Evolutionary conservation across 495 filamentous ascomycete genomes (phyloP).

Genomic region (Bathelium albidoporum): DNA sequence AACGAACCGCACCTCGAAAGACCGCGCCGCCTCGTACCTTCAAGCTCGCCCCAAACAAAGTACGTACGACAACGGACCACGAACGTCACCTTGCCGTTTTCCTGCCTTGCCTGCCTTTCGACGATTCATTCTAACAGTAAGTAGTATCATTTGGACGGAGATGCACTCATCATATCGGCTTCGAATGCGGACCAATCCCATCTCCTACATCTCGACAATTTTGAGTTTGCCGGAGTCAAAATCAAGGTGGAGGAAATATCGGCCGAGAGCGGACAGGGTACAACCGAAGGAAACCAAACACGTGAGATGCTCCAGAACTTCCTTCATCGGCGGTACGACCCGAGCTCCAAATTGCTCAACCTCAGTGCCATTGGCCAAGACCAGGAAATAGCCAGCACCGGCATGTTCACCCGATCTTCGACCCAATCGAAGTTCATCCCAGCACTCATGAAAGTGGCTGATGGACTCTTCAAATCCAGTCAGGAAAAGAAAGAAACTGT

Average conservation of each 20-base stretch:
- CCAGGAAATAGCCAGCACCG: conserved; percentile 52
- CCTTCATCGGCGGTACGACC: conserved; percentile 62
- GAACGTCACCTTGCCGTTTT: conserved; percentile 26
- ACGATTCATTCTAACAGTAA: conserved; percentile 43
- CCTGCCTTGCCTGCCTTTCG: conserved; percentile 5
- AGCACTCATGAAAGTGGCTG: conserved; percentile 73
- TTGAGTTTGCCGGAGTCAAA: conserved; percentile 14
- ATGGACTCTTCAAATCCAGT: conserved; percentile 53
- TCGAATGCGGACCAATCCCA: conserved; percentile 9
- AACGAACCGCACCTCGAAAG: conserved; percentile 2
- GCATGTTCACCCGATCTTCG: conserved; percentile 59
- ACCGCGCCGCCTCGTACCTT: conserved; percentile 2
- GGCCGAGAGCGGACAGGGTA: not conserved
- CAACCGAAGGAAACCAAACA: conserved; percentile 24
- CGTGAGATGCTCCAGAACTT: conserved; percentile 53
- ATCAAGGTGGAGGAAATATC: conserved; percentile 48
- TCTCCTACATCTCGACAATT: conserved; percentile 16
- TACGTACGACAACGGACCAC: conserved; percentile 61
- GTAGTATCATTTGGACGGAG: conserved; percentile 48
- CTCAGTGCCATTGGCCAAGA: conserved; percentile 66
- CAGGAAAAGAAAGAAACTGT: conserved; percentile 62
- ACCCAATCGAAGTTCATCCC: conserved; percentile 83
- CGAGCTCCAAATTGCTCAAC: conserved; percentile 60
- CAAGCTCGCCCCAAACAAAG: conserved; percentile 28
- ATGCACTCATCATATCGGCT: conserved; percentile 16